Evolutionary conservation across 1,284 basidiomycete species (phyloP).

Genomic region (Flammula alnicola): DNA sequence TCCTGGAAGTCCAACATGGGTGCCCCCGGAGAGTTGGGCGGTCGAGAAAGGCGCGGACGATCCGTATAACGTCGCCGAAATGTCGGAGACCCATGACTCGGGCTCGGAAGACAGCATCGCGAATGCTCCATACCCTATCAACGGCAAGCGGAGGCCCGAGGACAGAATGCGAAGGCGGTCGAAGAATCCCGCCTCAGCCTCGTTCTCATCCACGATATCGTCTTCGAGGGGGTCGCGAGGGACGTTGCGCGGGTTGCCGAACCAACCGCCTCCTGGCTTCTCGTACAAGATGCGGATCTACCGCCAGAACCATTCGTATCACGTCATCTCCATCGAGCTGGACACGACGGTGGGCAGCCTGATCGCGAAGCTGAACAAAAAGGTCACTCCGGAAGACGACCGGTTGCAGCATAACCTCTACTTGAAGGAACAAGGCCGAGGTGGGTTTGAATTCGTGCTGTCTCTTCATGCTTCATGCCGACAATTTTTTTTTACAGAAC

Average conservation of each 20-base stretch:
- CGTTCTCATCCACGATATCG: slow-evolving; percentile 8
- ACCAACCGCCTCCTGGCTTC: slow-evolving; percentile 9
- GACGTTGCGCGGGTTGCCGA: slow-evolving; percentile 8
- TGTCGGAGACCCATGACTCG: slow-evolving; percentile 15
- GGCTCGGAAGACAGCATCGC: slow-evolving; percentile 9
- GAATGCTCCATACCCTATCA: background rate
- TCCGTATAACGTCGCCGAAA: slow-evolving; percentile 28
- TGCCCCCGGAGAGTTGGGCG: slow-evolving; percentile 63
- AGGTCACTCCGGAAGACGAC: slow-evolving; percentile 52
- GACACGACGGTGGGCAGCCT: slow-evolving; percentile 75
- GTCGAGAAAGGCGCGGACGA: slow-evolving; percentile 52
- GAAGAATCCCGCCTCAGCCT: slow-evolving; percentile 5
- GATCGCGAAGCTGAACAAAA: slow-evolving; percentile 64
- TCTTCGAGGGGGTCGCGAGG: background rate
- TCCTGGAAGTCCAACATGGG: slow-evolving; percentile 48
- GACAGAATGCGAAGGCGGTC: slow-evolving; percentile 6
- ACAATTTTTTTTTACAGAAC: slow-evolving; percentile 55
- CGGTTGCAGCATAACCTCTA: slow-evolving; percentile 77
- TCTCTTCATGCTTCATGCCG: background rate
- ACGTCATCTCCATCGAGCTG: slow-evolving; percentile 70
- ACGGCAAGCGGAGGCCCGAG: background rate
- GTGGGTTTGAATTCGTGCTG: slow-evolving; percentile 49
- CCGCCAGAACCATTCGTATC: slow-evolving; percentile 75
- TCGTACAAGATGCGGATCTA: slow-evolving; percentile 76
- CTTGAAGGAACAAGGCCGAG: slow-evolving; percentile 83